Conservation (phyloP, 108 stramenopile genomes). For the Nitzschia sp. region DNA sequence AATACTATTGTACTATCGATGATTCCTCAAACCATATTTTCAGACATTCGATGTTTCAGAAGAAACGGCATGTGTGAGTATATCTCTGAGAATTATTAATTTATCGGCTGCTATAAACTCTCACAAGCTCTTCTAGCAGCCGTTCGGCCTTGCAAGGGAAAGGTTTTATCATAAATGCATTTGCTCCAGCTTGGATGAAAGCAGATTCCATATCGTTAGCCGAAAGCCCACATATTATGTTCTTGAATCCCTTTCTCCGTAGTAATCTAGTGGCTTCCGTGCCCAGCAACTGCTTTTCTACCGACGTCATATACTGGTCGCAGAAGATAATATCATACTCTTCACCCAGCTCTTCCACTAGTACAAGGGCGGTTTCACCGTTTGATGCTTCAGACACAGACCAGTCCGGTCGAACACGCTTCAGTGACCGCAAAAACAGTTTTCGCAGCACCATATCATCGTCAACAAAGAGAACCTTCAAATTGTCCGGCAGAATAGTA, state of each 20-base stretch:
- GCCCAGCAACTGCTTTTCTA: conserved; percentile 37
- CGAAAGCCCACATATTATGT: conserved; percentile 32
- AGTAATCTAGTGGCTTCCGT: conserved; percentile 22
- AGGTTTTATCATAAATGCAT: conserved; percentile 41
- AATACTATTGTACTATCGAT: no score
- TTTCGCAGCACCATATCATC: conserved; percentile 44
- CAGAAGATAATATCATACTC: conserved; percentile 29
- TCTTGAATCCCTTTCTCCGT: conserved; percentile 13
- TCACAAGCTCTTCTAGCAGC: conserved; percentile 16
- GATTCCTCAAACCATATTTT: no score
- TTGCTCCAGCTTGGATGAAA: conserved; percentile 35
- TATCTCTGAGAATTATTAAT: background rate
- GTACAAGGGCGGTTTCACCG: conserved; percentile 33
- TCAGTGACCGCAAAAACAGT: conserved; percentile 30
- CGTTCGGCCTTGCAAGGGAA: conserved; percentile 32
- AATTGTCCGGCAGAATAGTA: conserved; percentile 24
- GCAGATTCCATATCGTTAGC: conserved; percentile 26
- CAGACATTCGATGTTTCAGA: no score
- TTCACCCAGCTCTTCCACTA: conserved; percentile 3
- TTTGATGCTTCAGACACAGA: conserved; percentile 32
- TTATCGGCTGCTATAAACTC: background rate
- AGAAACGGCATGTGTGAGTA: no score
- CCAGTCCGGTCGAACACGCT: conserved; percentile 23
- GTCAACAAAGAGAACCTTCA: conserved; percentile 41
- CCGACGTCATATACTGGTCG: conserved; percentile 34